Evolutionary conservation across 306 rosid genomes (phyloP).

Genomic region (Parietaria judaica): DNA sequence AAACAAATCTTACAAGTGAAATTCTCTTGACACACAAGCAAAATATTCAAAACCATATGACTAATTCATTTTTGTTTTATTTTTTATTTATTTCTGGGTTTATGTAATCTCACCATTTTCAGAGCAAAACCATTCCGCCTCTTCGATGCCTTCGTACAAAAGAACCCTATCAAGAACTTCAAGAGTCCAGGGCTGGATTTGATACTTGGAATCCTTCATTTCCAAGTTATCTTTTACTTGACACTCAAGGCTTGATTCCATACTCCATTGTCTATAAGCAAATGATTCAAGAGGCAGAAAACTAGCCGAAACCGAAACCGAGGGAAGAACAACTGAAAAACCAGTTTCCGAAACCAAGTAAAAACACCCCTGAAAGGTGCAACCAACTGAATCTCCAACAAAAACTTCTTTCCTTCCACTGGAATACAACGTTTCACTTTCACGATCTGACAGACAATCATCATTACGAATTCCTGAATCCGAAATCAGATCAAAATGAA

Average conservation of each 20-base stretch:
- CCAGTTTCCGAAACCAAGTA: slow-evolving; percentile 77
- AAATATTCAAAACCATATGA: background rate
- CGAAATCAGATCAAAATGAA: slow-evolving; percentile 53
- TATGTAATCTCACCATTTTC: slow-evolving; percentile 53
- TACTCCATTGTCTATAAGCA: slow-evolving; percentile 44
- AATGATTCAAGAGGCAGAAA: slow-evolving; percentile 55
- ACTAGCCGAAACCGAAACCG: slow-evolving; percentile 51
- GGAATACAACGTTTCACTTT: slow-evolving; percentile 23
- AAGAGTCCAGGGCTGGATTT: slow-evolving; percentile 56
- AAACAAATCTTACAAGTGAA: background rate
- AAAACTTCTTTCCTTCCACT: slow-evolving; percentile 46
- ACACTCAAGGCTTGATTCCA: slow-evolving; percentile 28
- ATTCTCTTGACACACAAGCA: background rate
- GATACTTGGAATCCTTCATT: slow-evolving; percentile 32
- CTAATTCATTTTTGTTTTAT: background rate
- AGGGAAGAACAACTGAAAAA: slow-evolving; percentile 72
- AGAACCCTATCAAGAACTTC: slow-evolving; percentile 88
- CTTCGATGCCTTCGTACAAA: slow-evolving; percentile 66
- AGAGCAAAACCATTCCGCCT: slow-evolving; percentile 68
- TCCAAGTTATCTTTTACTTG: slow-evolving; percentile 38
- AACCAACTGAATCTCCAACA: slow-evolving; percentile 75
- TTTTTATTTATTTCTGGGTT: background rate
- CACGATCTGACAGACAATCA: slow-evolving; percentile 32
- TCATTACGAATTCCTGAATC: slow-evolving; percentile 53
- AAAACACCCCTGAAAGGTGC: slow-evolving; percentile 67